Percentiles rank a stretch among this genome's conserved stretches.
Evolutionary conservation across 768 basidiomycete species (phyloP).

Genomic region (Chalciporus pseudorubinellus): DNA sequence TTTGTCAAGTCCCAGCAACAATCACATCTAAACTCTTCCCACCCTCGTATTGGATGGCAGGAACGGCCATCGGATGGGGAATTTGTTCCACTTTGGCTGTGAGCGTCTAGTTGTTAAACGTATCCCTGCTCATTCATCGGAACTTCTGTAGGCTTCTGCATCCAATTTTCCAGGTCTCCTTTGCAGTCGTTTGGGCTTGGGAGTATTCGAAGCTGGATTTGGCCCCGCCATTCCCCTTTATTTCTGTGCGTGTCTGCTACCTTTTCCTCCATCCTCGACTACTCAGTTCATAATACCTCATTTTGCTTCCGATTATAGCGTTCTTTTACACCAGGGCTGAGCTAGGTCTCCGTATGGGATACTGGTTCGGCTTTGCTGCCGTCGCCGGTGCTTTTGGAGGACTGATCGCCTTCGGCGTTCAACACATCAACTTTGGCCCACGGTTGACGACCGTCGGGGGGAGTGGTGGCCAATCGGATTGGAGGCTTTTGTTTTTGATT

Average conservation of each 20-base stretch:
- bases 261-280: neutral
- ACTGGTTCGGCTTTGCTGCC: slow-evolving; percentile 84
- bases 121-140: neutral
- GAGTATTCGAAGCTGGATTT: slow-evolving; percentile 76
- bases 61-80: slow-evolving; percentile 71
- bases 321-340: slow-evolving; percentile 76
- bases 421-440: slow-evolving; percentile 52
- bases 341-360: slow-evolving; percentile 72
- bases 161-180: slow-evolving; percentile 62
- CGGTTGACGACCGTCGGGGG: slow-evolving; percentile 21
- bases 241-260: slow-evolving; percentile 52
- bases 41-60: slow-evolving; percentile 66
- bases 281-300: neutral
- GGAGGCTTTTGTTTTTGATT: slow-evolving; percentile 59
- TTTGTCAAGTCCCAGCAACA: slow-evolving; percentile 67
- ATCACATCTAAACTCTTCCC: slow-evolving; percentile 64
- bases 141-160: slow-evolving; percentile 48
- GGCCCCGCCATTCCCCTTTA: slow-evolving; percentile 77
- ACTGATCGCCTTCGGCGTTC: slow-evolving; percentile 78
- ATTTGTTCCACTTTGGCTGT: slow-evolving; percentile 73
- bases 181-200: slow-evolving; percentile 58
- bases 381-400: slow-evolving; percentile 85
- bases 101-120: slow-evolving; percentile 3
- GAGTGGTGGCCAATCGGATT: slow-evolving; percentile 32
- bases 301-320: slow-evolving; percentile 38